A percentile compares a stretch with the other conserved stretches of the same genome.
phyloP scores from a whole-genome alignment of 768 basidiomycete genomes.

The Phylloporus sp. region DNA sequence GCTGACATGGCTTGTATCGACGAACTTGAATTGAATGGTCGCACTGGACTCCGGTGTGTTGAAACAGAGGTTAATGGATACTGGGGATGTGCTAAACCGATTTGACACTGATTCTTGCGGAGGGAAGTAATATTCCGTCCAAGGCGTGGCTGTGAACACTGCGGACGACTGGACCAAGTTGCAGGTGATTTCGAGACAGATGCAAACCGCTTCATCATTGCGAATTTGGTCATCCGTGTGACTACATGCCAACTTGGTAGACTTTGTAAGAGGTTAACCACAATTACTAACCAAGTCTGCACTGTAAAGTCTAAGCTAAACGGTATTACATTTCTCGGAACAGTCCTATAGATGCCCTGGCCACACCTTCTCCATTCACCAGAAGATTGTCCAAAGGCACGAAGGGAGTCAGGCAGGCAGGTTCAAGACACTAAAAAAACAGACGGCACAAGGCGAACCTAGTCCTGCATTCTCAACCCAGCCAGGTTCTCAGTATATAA shows the following conservation, averaged over 20 bases:
- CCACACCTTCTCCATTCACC: neutral
- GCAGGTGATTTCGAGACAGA: neutral
- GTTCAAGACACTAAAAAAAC: neutral
- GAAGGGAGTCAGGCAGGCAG: neutral
- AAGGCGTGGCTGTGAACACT: neutral
- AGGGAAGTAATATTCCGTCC: neutral
- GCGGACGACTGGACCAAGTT: neutral
- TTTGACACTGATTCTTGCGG: neutral
- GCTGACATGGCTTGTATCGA: constrained; percentile 23
- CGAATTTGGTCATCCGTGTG: neutral
- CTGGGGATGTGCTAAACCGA: neutral
- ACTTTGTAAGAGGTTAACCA: no score
- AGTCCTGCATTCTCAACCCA: neutral
- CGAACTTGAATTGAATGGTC: constrained; percentile 6
- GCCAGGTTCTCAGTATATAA: neutral
- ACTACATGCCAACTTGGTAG: no score
- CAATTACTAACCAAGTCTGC: no score
- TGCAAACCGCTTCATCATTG: constrained; percentile 1
- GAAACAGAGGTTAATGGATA: neutral
- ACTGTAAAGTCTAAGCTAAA: neutral
- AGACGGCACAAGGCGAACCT: neutral
- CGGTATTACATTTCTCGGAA: neutral
- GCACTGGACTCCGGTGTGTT: constrained; percentile 6
- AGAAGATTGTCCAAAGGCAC: neutral
- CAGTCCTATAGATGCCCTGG: neutral